phyloP scores from a whole-genome alignment of 805 yeast genomes.

The Pichia manshurica region DNA sequence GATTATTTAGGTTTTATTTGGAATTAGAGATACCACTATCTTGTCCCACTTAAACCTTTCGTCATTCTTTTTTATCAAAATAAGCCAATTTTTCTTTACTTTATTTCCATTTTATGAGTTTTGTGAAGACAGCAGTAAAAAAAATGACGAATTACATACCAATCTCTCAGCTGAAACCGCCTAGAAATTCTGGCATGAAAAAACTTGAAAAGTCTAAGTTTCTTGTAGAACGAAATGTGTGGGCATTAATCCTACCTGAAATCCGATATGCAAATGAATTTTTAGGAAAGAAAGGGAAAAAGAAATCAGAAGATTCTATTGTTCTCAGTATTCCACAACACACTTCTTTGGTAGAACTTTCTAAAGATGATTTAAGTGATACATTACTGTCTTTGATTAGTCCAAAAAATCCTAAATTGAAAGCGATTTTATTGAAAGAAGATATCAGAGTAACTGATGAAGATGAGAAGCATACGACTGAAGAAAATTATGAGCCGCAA shows the following conservation, averaged over 20 bases:
- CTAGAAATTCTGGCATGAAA: conserved; percentile 59
- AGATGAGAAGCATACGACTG: conserved; percentile 7
- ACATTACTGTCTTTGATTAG: conserved; percentile 8
- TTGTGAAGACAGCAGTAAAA: conserved; percentile 6
- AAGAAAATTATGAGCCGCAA: conserved; percentile 9
- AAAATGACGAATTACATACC: conserved; percentile 9
- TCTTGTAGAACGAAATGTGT: conserved; percentile 47
- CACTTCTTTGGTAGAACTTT: conserved; percentile 55
- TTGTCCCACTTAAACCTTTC: no score
- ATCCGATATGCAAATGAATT: conserved; percentile 57
- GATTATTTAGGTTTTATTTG: no score
- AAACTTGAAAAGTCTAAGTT: conserved; percentile 65
- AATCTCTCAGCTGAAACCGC: conserved; percentile 41
- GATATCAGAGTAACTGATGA: conserved; percentile 39
- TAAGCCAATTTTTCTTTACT: no score
- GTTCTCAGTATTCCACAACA: conserved; percentile 66
- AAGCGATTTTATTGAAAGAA: conserved; percentile 60
- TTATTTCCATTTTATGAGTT: conserved; percentile 8
- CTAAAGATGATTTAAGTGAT: conserved; percentile 11
- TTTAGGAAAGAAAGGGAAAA: conserved; percentile 42
- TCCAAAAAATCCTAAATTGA: conserved; percentile 31
- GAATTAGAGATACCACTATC: no score
- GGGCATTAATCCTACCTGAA: conserved; percentile 66
- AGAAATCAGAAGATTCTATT: conserved; percentile 34
- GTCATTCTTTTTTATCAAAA: no score